phyloP scores from a whole-genome alignment of 1,284 basidiomycete genomes.

The Austropuccinia psidii region DNA sequence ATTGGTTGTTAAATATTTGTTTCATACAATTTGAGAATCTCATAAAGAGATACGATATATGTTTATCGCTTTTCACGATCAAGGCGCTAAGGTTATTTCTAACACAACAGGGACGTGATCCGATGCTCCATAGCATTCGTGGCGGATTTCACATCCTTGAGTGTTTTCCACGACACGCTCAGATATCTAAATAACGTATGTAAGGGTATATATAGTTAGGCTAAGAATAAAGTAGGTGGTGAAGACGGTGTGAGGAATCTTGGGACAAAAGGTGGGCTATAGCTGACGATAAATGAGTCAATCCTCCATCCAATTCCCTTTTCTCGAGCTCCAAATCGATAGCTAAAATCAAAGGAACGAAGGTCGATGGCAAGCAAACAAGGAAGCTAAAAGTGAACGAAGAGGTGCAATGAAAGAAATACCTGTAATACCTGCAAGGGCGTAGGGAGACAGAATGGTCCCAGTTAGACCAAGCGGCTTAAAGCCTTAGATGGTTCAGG shows the following conservation, averaged over 20 bases:
- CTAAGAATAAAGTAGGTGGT: background rate
- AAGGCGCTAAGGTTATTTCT: slow-evolving; percentile 15
- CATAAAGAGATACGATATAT: too few relatives aligned
- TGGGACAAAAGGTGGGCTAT: background rate
- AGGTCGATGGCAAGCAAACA: background rate
- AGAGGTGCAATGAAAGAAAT: background rate
- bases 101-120: slow-evolving; percentile 25
- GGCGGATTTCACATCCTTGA: slow-evolving; percentile 19
- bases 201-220: background rate
- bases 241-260: background rate
- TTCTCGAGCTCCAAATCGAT: slow-evolving; percentile 23
- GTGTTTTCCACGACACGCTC: background rate
- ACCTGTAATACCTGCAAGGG: background rate
- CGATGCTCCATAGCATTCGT: slow-evolving; percentile 30
- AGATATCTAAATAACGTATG: slow-evolving; percentile 1
- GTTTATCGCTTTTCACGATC: too few relatives aligned
- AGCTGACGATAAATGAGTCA: slow-evolving; percentile 30
- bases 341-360: background rate
- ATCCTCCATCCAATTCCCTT: slow-evolving; percentile 36
- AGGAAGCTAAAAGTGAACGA: background rate
- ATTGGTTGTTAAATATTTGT: too few relatives aligned
- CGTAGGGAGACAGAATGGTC: too few relatives aligned
- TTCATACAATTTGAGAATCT: too few relatives aligned
- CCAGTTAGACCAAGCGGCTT: too few relatives aligned
- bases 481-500: background rate